Evolutionary conservation across 495 filamentous ascomycete species (phyloP), one percentile per base, ranked within the genome.

Genomic region (Aspergillus diversus): DNA sequence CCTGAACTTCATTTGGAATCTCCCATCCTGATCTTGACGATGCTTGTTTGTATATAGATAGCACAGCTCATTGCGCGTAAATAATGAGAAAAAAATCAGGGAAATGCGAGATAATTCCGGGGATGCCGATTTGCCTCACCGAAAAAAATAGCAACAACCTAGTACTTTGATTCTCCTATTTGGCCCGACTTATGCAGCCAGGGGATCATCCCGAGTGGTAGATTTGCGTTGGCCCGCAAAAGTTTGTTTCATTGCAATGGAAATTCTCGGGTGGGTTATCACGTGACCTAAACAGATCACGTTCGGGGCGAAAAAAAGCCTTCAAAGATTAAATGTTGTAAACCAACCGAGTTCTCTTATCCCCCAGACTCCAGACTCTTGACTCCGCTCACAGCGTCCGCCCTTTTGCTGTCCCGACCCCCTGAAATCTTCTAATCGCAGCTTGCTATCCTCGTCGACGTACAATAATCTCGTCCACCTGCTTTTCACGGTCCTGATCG

Each of bases 1-100:
- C 4, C 68, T 82, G 52, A 76, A 81, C 66, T 84, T 84, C 51
- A 79, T 84, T 17, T 84, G 80, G 80, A 83, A 82, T 65, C 60
- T 81, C 57, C 79, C 79, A 52, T 72, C 75, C 5, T 79, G 67
- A 75, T 21, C 21, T 27, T 27, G 15, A 6, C 34, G 32, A 2
- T n/a, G 16, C 7, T 34, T 5, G 11, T 34, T 32, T 54, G 51
- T 54, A 54, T 54, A 34, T 54, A 54, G 15, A 34, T 54, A 54
- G 51, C 27, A 34, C 21, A 34, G 11, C 3, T 34, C 11, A 17
- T 50, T 21, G 12, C 11, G 5, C 2, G 21, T 54, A 33, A 13
- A 54, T 15, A 34, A 16, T 33, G 13, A 5, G 1, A 13, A 33
- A 3, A 53, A 54, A 50, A 50, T 12, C 11, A 5, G 39, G n/a